phyloP scores from a whole-genome alignment of 352 stramenopile genomes.

The Phytopythium montanum region DNA sequence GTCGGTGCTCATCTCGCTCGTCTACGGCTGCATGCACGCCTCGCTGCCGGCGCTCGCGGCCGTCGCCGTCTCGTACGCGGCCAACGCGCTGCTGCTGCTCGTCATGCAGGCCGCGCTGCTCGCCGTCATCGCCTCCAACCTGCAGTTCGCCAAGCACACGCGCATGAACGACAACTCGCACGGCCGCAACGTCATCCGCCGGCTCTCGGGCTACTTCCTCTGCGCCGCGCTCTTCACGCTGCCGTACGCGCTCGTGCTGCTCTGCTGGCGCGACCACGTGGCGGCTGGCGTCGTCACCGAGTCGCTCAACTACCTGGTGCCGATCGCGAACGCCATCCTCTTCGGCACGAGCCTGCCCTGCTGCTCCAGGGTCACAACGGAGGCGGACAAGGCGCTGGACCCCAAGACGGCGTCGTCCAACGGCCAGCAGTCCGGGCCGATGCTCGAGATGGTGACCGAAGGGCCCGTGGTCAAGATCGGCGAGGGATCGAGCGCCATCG shows the following conservation, averaged over 20 bases:
- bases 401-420: constrained; percentile 16
- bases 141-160: constrained; percentile 42
- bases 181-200: constrained; percentile 53
- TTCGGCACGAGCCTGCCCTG: constrained; percentile 64
- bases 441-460: constrained; percentile 59
- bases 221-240: constrained; percentile 46
- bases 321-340: constrained; percentile 55
- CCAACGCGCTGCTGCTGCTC: constrained; percentile 42
- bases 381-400: not conserved
- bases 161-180: constrained; percentile 47
- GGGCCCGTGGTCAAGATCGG: constrained; percentile 61
- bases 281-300: constrained; percentile 40
- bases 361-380: constrained; percentile 14
- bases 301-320: constrained; percentile 53
- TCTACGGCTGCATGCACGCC: constrained; percentile 57
- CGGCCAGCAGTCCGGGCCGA: constrained; percentile 9
- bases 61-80: constrained; percentile 27
- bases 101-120: constrained; percentile 43
- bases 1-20: constrained; percentile 36
- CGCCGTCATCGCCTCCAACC: constrained; percentile 39
- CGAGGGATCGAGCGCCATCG: constrained; percentile 56
- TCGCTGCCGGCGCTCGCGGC: constrained; percentile 23
- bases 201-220: constrained; percentile 53
- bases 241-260: constrained; percentile 41
- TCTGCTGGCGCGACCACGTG: constrained; percentile 21